Evolutionary conservation across 805 yeast genomes (phyloP).

Genomic region (Kazachstania africana): DNA sequence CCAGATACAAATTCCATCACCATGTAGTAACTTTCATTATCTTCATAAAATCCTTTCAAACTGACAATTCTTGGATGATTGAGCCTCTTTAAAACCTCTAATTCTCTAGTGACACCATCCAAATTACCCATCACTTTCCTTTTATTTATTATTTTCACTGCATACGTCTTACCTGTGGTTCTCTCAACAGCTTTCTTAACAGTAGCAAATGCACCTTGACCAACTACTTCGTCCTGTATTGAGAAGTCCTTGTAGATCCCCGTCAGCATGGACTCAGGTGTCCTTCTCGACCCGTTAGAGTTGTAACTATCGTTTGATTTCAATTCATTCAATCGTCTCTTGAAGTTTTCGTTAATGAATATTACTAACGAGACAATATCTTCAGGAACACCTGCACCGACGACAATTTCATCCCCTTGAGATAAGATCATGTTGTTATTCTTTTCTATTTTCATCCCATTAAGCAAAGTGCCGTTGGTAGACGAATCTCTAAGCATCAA

Average conservation of each 20-base stretch:
- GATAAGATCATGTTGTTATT: slow-evolving; percentile 69
- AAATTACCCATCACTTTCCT: slow-evolving; percentile 68
- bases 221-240: slow-evolving; percentile 74
- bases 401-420: slow-evolving; percentile 88
- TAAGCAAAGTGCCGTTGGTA: slow-evolving; percentile 88
- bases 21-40: slow-evolving; percentile 64
- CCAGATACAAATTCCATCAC: slow-evolving; percentile 96
- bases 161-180: slow-evolving; percentile 72
- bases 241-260: slow-evolving; percentile 65
- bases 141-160: slow-evolving; percentile 82
- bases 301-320: slow-evolving; percentile 1
- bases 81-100: slow-evolving; percentile 64
- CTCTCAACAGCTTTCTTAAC: slow-evolving; percentile 87
- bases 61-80: slow-evolving; percentile 80
- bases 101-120: slow-evolving; percentile 76
- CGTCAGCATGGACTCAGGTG: neutral
- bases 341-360: slow-evolving; percentile 29
- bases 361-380: slow-evolving; percentile 48
- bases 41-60: slow-evolving; percentile 77
- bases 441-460: slow-evolving; percentile 59
- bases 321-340: slow-evolving; percentile 16
- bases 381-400: slow-evolving; percentile 72
- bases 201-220: slow-evolving; percentile 97
- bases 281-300: slow-evolving; percentile 1
- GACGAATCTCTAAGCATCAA: slow-evolving; percentile 49